Conservation (phyloP, 2,329 filamentous ascomycete species). For the Tympanopsis confertula region DNA sequence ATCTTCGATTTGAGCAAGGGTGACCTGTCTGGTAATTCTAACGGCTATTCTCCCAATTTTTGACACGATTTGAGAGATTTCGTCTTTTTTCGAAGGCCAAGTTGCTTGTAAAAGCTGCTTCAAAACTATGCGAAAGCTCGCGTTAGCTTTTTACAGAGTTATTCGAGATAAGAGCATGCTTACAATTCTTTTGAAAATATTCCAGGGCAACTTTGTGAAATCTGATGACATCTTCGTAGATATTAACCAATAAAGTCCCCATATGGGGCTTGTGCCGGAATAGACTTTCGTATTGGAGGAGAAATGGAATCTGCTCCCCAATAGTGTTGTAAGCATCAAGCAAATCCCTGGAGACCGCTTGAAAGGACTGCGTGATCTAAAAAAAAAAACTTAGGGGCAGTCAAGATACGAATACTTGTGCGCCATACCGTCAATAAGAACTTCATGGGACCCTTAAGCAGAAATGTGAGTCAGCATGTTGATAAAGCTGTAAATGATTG, state of each 20-base stretch:
- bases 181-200: conserved; percentile 9
- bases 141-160: too few species aligned
- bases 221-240: conserved; percentile 9
- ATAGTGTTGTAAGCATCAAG: conserved; percentile 9
- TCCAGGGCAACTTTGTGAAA: conserved; percentile 8
- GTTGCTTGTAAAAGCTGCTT: conserved; percentile 11
- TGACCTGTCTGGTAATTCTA: conserved; percentile 10
- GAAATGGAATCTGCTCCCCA: conserved; percentile 9
- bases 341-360: conserved; percentile 7
- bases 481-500: background rate
- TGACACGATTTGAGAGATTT: conserved; percentile 7
- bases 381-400: conserved; percentile 1
- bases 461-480: background rate
- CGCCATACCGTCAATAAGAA: conserved; percentile 7
- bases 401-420: background rate
- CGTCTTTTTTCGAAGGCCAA: conserved; percentile 11
- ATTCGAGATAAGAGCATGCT: conserved; percentile 1
- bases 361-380: conserved; percentile 2
- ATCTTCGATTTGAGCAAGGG: conserved; percentile 7
- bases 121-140: conserved; percentile 14
- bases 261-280: conserved; percentile 7
- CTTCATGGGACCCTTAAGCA: conserved; percentile 7
- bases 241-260: conserved; percentile 4
- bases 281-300: conserved; percentile 8
- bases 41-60: conserved; percentile 7